Conservation (phyloP, 768 basidiomycete species). For the Scleroderma citrinum region DNA sequence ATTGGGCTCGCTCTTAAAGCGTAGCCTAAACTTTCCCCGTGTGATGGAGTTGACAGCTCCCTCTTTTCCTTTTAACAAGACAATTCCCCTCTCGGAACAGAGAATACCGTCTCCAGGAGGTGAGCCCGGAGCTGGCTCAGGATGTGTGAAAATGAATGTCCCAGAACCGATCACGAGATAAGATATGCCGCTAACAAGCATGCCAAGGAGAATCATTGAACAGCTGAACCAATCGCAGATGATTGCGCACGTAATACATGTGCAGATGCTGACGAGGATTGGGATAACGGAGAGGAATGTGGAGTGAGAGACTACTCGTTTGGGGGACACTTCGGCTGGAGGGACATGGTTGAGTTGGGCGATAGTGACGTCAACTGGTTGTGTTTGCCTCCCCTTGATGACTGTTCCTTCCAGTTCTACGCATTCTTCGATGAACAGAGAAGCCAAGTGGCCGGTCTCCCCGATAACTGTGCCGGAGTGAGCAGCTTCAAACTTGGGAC, state of each 20-base stretch:
- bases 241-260: constrained; percentile 20
- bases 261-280: constrained; percentile 17
- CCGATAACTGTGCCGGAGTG: constrained; percentile 9
- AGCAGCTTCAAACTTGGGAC: constrained; percentile 9
- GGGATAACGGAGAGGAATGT: constrained; percentile 20
- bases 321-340: background rate
- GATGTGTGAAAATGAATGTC: constrained; percentile 13
- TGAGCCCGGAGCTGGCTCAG: constrained; percentile 16
- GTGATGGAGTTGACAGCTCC: constrained; percentile 26
- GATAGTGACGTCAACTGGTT: constrained; percentile 6
- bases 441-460: constrained; percentile 13
- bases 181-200: constrained; percentile 28
- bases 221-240: constrained; percentile 27
- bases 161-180: constrained; percentile 28
- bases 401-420: background rate
- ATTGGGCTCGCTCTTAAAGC: constrained; percentile 7
- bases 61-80: constrained; percentile 28
- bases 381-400: constrained; percentile 1
- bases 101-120: constrained; percentile 29
- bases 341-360: constrained; percentile 1
- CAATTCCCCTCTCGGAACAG: constrained; percentile 15
- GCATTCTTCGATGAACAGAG: constrained; percentile 9
- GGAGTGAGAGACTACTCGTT: background rate
- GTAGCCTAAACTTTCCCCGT: constrained; percentile 24
- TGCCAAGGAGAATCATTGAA: constrained; percentile 28